A percentile compares a stretch with the other conserved stretches of the same genome.
Evolutionary conservation across 1,139 yeast species (phyloP).

Genomic region (Petasospora rhodanensis): DNA sequence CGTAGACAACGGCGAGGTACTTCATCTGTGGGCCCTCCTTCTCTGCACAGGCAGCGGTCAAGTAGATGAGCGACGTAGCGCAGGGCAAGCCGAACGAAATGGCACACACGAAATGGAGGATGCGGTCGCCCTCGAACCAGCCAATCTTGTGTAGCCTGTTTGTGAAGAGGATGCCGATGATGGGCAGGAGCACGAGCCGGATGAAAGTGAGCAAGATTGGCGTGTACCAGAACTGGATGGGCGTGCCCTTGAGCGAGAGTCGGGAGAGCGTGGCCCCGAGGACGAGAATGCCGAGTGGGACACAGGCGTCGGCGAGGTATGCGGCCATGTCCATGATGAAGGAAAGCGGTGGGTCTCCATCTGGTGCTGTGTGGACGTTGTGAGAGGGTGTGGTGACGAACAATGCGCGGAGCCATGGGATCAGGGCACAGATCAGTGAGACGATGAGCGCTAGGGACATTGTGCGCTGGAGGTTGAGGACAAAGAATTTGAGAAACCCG

Average conservation of each 20-base stretch:
- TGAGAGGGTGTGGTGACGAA: conserved; percentile 44
- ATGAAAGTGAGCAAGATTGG: conserved; percentile 41
- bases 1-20: conserved; percentile 69
- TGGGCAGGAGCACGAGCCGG: conserved; percentile 51
- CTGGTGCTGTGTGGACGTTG: conserved; percentile 65
- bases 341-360: conserved; percentile 65
- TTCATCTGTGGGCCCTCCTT: conserved; percentile 65
- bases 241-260: conserved; percentile 52
- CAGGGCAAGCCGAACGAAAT: conserved; percentile 78
- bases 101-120: conserved; percentile 52
- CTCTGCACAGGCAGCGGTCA: conserved; percentile 80
- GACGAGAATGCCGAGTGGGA: conserved; percentile 76
- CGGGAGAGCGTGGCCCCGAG: conserved; percentile 89
- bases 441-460: conserved; percentile 49
- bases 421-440: conserved; percentile 53
- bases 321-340: conserved; percentile 75
- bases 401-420: conserved; percentile 66
- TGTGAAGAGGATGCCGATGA: conserved; percentile 53
- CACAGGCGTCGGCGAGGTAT: conserved; percentile 83
- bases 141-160: conserved; percentile 32
- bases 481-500: conserved; percentile 22
- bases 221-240: conserved; percentile 46
- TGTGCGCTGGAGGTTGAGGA: conserved; percentile 52
- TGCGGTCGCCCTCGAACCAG: conserved; percentile 41
- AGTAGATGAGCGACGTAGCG: conserved; percentile 78